Evolutionary conservation across 345 rosid genomes (phyloP).

Genomic region (Cardamine resedifolia): DNA sequence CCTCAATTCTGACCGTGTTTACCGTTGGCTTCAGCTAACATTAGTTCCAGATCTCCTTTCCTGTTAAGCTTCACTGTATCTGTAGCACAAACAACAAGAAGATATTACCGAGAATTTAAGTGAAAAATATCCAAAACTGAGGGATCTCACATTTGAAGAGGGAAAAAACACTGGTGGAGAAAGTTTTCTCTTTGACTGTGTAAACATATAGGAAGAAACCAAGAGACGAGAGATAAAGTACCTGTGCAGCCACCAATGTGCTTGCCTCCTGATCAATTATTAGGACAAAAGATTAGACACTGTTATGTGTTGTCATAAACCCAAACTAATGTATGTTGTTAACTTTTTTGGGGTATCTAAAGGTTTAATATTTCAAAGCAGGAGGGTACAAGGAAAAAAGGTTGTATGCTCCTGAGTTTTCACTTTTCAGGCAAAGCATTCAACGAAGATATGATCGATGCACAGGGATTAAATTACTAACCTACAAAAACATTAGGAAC

Average conservation of each 20-base stretch:
- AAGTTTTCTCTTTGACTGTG: neutral
- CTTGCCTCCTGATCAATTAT: conserved; percentile 82
- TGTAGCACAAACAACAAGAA: conserved; percentile 41
- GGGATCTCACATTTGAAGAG: neutral
- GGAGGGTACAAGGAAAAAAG: neutral
- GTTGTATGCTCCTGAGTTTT: no score
- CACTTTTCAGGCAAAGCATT: no score
- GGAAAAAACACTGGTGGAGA: neutral
- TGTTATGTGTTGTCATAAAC: conserved; percentile 2
- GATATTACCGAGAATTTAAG: neutral
- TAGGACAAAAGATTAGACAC: conserved; percentile 7
- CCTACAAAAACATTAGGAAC: conserved; percentile 97
- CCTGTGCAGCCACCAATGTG: conserved; percentile 98
- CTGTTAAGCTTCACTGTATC: conserved; percentile 75
- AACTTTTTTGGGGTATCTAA: neutral
- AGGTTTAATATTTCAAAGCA: conserved; percentile 6
- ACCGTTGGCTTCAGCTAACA: conserved; percentile 64
- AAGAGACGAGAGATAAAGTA: conserved; percentile 25
- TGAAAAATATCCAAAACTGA: neutral
- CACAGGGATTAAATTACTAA: conserved; percentile 29
- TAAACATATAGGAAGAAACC: neutral
- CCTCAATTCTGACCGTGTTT: conserved; percentile 26
- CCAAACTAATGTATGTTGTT: neutral
- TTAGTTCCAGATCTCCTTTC: conserved; percentile 64
- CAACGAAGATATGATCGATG: neutral